Percentiles rank a stretch among this genome's conserved stretches.
phyloP scores from a whole-genome alignment of 2,329 filamentous ascomycete genomes.

The Arthrobotrys musiformis region DNA sequence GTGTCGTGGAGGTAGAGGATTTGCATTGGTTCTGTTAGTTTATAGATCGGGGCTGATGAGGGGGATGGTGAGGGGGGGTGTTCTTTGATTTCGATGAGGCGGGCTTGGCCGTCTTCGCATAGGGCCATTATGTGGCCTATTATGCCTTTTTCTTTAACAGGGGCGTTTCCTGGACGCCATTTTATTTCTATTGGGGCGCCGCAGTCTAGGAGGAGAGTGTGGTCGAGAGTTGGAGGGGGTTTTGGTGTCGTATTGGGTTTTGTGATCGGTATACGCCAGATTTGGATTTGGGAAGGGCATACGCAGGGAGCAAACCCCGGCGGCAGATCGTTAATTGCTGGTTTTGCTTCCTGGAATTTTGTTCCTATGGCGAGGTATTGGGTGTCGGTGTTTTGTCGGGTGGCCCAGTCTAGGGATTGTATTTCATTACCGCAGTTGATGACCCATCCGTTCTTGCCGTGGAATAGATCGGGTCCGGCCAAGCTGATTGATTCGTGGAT shows the following conservation, averaged over 20 bases:
- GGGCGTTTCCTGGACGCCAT: constrained; percentile 65
- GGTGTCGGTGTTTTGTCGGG: constrained; percentile 15
- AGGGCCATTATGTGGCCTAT: constrained; percentile 66
- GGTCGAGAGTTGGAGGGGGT: constrained; percentile 63
- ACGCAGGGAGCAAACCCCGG: constrained; percentile 64
- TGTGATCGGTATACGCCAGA: constrained; percentile 65
- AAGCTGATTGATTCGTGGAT: constrained; percentile 44
- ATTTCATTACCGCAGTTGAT: constrained; percentile 47
- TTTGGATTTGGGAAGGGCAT: constrained; percentile 65
- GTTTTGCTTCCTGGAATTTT: constrained; percentile 50
- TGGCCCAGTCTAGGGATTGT: constrained; percentile 49
- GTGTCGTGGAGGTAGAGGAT: constrained; percentile 40
- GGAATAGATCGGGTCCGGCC: constrained; percentile 25
- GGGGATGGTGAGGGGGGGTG: constrained; percentile 61
- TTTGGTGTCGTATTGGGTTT: constrained; percentile 58
- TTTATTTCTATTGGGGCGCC: constrained; percentile 65
- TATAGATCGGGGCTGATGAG: constrained; percentile 61
- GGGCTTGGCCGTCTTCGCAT: constrained; percentile 65
- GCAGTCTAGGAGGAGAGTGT: constrained; percentile 66
- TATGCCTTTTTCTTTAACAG: constrained; percentile 54
- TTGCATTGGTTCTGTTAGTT: constrained; percentile 64
- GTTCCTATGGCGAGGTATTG: constrained; percentile 58
- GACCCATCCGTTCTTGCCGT: constrained; percentile 48
- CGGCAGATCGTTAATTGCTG: constrained; percentile 55
- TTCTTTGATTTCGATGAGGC: constrained; percentile 61